Evolutionary conservation across 169 alveolate genomes (phyloP).

Genomic region (Cyclospora cayetanensis): DNA sequence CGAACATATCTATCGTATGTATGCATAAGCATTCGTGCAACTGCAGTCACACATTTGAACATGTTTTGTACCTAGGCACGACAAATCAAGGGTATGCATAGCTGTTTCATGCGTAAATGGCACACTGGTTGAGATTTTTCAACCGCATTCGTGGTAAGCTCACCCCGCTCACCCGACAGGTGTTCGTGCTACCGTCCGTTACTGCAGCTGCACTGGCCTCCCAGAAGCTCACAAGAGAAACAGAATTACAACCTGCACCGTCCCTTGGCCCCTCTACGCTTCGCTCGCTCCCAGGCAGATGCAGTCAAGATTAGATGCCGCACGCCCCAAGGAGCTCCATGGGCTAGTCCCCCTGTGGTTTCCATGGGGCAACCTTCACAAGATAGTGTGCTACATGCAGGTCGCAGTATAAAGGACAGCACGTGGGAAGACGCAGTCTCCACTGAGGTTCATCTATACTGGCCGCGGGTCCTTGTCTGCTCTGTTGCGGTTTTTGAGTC

Average conservation of each 20-base stretch:
- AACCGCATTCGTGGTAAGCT: too few relatives aligned
- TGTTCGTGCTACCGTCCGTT: too few relatives aligned
- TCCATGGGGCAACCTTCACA: not conserved
- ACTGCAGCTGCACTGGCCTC: slow-evolving; percentile 29
- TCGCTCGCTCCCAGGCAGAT: not conserved
- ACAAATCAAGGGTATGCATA: too few relatives aligned
- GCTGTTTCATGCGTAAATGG: too few relatives aligned
- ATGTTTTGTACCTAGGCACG: too few relatives aligned
- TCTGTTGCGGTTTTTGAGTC: not conserved
- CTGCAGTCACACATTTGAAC: too few relatives aligned
- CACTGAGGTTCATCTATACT: not conserved
- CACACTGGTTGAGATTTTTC: too few relatives aligned
- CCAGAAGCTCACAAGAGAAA: not conserved
- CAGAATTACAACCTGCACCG: not conserved
- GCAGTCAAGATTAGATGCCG: not conserved
- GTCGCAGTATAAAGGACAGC: not conserved
- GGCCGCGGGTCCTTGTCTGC: slow-evolving; percentile 36
- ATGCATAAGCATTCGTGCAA: too few relatives aligned
- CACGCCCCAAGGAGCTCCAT: not conserved
- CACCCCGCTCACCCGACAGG: too few relatives aligned
- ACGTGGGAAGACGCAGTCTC: not conserved
- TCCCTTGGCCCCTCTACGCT: slow-evolving; percentile 10
- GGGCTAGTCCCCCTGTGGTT: not conserved
- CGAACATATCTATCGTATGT: too few relatives aligned
- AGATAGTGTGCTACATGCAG: not conserved